Evolutionary conservation across 1,284 basidiomycete genomes (phyloP), one percentile per base, ranked within the genome.

Genomic region (Pascua guehoae): DNA sequence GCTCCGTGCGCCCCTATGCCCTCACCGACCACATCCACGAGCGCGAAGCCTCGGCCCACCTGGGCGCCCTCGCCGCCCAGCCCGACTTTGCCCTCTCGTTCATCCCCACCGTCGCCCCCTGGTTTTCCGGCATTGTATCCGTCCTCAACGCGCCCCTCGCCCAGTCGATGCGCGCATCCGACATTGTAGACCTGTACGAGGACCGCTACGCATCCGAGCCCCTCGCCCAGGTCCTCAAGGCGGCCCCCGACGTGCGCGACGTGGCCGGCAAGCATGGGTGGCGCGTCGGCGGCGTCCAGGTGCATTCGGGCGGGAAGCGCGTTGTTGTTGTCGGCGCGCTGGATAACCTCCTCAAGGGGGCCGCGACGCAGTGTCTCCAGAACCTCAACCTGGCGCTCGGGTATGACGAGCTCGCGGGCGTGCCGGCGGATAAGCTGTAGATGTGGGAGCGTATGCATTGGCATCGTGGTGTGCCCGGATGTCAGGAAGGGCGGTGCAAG

Each of bases 1-100:
- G 89, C 32, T 88, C 86, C 1, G 79, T 98, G 49, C 83, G 86
- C 41, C 87, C 94, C 1, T 98, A 98, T 78, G 67, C 91, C 1
- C 80, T 98, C 36, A 98, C 95, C 4, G 94, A 96, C 77, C 95
- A 98, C 79, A 97, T 98, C 70, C 95, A 98, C 80, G 95, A 98
- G 77, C 89, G 95, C 50, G 95, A 98, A 78, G 89, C 93, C 0
- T 85, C 85, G 2, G 79, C 81, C 58, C 95, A 97, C 74, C 85
- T 98, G 46, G 85, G 87, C 2, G 78, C 74, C 15, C 83, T 95
- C 38, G 72, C 84, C 38, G 60, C 62, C 36, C 48, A 63, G 51
- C 41, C 66, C 53, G 40, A 59, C 8, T 78, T 95, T 61, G 84
- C 86, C 61, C 74, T 98, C 38, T 89, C 87, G 11, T 99, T 99